Evolutionary conservation across 306 rosid species (phyloP), one percentile per base, ranked within the genome.

Genomic region (Nissolia schottii): DNA sequence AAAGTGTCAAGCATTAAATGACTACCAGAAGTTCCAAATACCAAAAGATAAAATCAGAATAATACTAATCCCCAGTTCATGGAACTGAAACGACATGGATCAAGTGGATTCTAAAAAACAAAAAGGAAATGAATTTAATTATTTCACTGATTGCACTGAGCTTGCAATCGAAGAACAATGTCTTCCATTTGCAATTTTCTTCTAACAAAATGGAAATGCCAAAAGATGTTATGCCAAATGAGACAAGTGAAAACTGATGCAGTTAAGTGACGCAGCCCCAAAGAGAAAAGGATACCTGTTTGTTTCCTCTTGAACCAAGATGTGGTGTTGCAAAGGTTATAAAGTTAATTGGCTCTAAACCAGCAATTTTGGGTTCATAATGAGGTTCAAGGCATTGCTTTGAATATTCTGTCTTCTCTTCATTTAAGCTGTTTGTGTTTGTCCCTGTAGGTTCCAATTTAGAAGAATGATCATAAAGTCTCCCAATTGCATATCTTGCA

Each of bases 281-380:
- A 59, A 62, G 67, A 50, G 40, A 10, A 11, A 45, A 49, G 79
- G 70, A 51, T 37, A 87, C 98, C 96, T 91, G 98, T 73, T 73
- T 85, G 76, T 87, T 78, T 80, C 98, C 98, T 65, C 88, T 82
- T 69, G 97, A 91, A 70, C 98, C 98, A 70, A 94, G 97, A 87
- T 94, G 97, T 7, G 98, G 98, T 9, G 98, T 94, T 70, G 98
- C 97, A 41, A 94, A 80, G 20, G 96, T 94, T 81, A 94, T 84
- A 68, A 94, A 94, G 87, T 91, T 94, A 81, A 94, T 77, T 68
- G 98, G 91, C 75, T 87, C 90, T 82, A 94, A 78, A 69, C 98
- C 96, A 77, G 91, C 98, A 65, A 94, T 87, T 58, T 67, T 91
- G 69, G 82, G 88, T 48, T 75, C 85, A 67, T 49, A 77, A 73